phyloP scores from a whole-genome alignment of 176 grass and related monocot species.

The Musa beccarii region DNA sequence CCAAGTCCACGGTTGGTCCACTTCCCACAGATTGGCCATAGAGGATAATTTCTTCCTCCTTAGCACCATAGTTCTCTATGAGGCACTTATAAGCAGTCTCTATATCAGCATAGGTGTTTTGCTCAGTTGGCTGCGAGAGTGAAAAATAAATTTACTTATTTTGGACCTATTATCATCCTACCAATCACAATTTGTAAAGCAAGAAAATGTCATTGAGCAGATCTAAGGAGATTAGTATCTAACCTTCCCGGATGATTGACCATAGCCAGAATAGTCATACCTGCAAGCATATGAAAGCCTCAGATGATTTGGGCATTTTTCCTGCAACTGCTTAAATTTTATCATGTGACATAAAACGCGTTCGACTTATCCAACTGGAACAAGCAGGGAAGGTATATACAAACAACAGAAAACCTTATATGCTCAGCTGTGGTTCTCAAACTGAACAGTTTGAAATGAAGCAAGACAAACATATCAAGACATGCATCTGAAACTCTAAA shows the following conservation, averaged over 20 bases:
- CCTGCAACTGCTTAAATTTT: not conserved
- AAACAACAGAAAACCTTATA: not conserved
- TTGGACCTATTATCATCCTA: not conserved
- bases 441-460: not conserved
- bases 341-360: not conserved
- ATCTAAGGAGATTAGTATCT: not conserved
- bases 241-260: constrained; percentile 39
- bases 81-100: constrained; percentile 84
- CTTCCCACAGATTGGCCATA: constrained; percentile 94
- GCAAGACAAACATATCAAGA: not conserved
- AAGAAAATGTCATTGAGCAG: not conserved
- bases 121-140: constrained; percentile 49
- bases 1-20: constrained; percentile 86
- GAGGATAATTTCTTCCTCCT: constrained; percentile 87
- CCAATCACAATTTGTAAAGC: not conserved
- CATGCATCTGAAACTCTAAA: not conserved
- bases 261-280: constrained; percentile 46
- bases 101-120: constrained; percentile 90
- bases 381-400: not conserved
- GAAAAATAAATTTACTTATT: constrained; percentile 5
- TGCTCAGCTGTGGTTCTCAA: not conserved
- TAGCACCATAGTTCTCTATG: constrained; percentile 60
- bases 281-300: constrained; percentile 24
- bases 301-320: not conserved
- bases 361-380: not conserved